phyloP scores from a whole-genome alignment of 768 basidiomycete species.

The Boletus insuetus region DNA sequence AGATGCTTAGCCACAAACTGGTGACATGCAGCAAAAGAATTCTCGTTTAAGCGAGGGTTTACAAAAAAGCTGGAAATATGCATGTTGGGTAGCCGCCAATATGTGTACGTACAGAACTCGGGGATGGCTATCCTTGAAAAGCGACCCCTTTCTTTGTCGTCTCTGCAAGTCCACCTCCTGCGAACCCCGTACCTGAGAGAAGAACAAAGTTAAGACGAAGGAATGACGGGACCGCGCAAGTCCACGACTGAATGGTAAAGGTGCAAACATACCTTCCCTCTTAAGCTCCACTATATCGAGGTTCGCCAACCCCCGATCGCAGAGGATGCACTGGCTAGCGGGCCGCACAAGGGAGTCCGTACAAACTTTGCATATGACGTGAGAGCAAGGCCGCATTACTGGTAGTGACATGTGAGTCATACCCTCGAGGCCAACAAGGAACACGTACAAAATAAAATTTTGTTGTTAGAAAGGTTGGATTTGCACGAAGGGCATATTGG shows the following conservation, averaged over 20 bases:
- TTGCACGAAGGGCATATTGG: conserved; percentile 89
- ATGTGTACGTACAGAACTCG: background rate
- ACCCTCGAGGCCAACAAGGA: background rate
- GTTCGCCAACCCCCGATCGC: conserved; percentile 63
- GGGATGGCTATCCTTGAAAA: conserved; percentile 67
- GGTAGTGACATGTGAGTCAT: background rate
- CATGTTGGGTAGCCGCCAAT: background rate
- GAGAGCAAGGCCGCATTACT: conserved; percentile 87
- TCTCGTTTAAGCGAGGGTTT: background rate
- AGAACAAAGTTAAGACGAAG: conserved; percentile 1
- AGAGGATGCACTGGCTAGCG: conserved; percentile 81
- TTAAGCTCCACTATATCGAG: conserved; percentile 80
- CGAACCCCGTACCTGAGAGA: conserved; percentile 80
- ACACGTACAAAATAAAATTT: conserved; percentile 62
- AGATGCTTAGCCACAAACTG: background rate
- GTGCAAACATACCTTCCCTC: conserved; percentile 68
- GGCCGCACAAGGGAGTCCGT: conserved; percentile 82
- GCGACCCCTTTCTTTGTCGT: conserved; percentile 75
- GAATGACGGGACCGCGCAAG: background rate
- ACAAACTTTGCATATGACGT: conserved; percentile 91
- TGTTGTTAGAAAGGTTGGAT: conserved; percentile 76
- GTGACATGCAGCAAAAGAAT: background rate
- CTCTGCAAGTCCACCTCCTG: conserved; percentile 93
- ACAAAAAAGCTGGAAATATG: background rate
- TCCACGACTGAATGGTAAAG: background rate